Base-by-base conservation (phyloP, 2,329 filamentous ascomycete genomes). In the Phaeosphaeria sp. region DNA sequence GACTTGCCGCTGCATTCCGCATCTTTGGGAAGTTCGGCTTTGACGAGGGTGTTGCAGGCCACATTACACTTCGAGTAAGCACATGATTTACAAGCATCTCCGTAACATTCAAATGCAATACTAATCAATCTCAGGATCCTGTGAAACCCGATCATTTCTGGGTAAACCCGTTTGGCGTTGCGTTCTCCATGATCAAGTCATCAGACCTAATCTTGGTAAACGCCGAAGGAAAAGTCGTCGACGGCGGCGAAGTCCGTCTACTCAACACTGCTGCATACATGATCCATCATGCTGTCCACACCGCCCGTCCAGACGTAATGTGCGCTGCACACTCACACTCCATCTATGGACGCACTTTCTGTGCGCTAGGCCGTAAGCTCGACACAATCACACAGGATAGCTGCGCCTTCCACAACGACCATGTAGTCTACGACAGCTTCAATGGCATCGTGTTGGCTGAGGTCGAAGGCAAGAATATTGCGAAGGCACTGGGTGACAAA, bases 121-220 rank as follows among this genome's bases (percentile, higher is more conserved):
- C 57, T 65, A 27, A 68, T 25, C 17, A 27, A 24, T 40, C 15
- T 13, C 44, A 76, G 74, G 76, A 89, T 60, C 87, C 87, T 0
- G 82, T 89, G 6, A 82, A 87, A 40, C 83, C 84, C 0, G 74
- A 78, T 5, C 85, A 82, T 0, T 89, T 89, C 76, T 89, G 87
- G 87, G 86, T 90, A 4, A 90, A 90, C 63, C 88, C 87, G 0
- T 87, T 89, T 55, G 87, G 87, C 11, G 81, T 86, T 1, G 82
- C 85, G 2, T 90, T 89, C 75, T 84, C 83, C 6, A 77, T 86
- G 53, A 84, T 91, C 44, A 88, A 86, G 55, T 81, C 83, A 0
- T 88, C 86, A 0, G 87, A 91, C 62, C 80, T 91, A n/a, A 89
- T 91, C 53, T 85, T 84, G 17, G 88, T 91, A 1, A 81, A 89